A percentile compares a stretch with the other conserved stretches of the same genome.
Evolutionary conservation across 176 grass and related monocot species (phyloP).

Genomic region (Raddia guianensis): DNA sequence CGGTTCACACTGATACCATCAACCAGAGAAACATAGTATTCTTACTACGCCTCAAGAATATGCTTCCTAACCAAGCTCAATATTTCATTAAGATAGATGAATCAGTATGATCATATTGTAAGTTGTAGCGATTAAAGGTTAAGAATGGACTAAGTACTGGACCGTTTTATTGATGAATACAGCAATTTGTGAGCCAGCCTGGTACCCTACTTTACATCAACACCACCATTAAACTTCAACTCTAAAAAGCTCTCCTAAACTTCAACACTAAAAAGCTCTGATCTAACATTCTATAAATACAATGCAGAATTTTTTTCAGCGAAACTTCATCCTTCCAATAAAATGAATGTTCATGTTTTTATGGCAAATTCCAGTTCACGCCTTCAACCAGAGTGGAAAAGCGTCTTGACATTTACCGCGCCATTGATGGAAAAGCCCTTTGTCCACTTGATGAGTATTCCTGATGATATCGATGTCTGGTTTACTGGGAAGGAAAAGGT

Average conservation of each 20-base stretch:
- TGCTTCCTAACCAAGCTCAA: conserved; percentile 8
- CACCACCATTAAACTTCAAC: conserved; percentile 10
- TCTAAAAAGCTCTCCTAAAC: too few species aligned
- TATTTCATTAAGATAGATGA: neutral
- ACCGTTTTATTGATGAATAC: neutral
- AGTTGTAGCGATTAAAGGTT: neutral
- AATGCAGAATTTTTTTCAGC: neutral
- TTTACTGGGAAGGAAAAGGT: conserved; percentile 84
- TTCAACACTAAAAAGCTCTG: neutral
- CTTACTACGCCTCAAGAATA: neutral
- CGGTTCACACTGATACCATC: conserved; percentile 9
- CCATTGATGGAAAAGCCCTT: conserved; percentile 77
- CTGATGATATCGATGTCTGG: conserved; percentile 70
- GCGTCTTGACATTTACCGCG: conserved; percentile 43
- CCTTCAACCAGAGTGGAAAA: neutral
- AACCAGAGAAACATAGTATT: neutral
- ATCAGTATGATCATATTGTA: conserved; percentile 7
- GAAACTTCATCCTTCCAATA: neutral
- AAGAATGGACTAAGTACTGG: neutral
- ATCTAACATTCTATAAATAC: neutral
- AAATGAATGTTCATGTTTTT: neutral
- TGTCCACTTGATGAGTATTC: conserved; percentile 83
- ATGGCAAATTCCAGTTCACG: conserved; percentile 1
- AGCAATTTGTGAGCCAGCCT: neutral
- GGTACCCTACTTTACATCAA: neutral